Evolutionary conservation across 768 basidiomycete genomes (phyloP), one percentile per base, ranked within the genome.

Genomic region (Gloeophyllum trabeum): DNA sequence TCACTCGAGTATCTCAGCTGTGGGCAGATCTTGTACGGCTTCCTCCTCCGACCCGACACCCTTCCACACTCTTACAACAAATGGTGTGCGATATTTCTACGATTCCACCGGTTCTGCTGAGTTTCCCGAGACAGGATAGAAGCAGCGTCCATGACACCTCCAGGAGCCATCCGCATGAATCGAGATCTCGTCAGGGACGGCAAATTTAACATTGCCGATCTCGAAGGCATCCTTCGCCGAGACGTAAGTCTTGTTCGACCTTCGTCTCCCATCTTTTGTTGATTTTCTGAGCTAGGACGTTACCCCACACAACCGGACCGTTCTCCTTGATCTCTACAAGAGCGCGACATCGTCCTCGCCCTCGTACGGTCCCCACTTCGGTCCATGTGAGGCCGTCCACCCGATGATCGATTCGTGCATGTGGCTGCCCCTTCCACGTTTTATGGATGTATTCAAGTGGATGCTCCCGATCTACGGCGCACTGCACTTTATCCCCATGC

Each of bases 391-490:
- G 10, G 77, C 73, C n/a, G 69, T 88, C 1, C 93, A 98, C 52
- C 93, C 93, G 4, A 72, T 70, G 62, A 50, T 65, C 4, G 71
- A 81, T 16, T 70, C 68, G 6, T 91, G 87, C 56, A 51, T 62
- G 4, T 57, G 63, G 6, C 77, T 79, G 2, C 75, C 74, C 10
- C 47, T 80, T n/a, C 71, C 75, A 28, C 79, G 90, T 22, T 85
- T 92, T 60, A 70, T 81, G 50, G 65, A 73, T 14, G 91, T 96
- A 4, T 85, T 82, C 57, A 76, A 73, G 61, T 93, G 75, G 84
- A 90, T 86, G 63, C 57, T 84, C 35, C 83, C 79, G 3, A 75
- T 82, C 30, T 98, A 98, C 51, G 81, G 87, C 18, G 91, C 89
- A 0, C 61, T 98, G 24, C 94, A 97, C 58, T 73, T 96, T 45